Evolutionary conservation across 202 grass and related monocot genomes (phyloP), one percentile per base, ranked within the genome.

Genomic region (Saccharum hybrid): DNA sequence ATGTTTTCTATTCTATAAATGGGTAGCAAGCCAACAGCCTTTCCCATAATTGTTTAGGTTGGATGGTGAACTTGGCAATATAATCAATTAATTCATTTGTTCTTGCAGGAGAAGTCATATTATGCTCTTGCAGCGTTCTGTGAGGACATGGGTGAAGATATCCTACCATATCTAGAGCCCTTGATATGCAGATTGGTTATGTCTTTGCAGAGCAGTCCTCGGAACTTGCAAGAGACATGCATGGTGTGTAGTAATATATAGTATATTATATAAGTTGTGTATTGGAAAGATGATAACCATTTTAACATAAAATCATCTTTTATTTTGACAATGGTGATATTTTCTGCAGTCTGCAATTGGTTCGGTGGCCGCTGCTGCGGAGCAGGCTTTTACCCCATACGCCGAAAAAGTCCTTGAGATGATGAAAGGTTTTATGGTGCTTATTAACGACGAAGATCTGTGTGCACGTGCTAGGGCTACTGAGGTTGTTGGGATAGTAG

Each of bases 41-140:
- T 75, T 74, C 41, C 59, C 75, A 42, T 81, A 76, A 54, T 75
- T 31, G 45, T 71, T 74, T 43, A 64, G 42, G 41, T 34, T 43
- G 8, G 1, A 10, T 54, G 11, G 14, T 37, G 66, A 75, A 81
- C 75, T 62, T 72, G 52, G 43, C 16, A 66, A 69, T 19, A 78
- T 28, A 73, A 52, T 40, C 56, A 83, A 70, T 74, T 69, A 83
- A 70, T 74, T 69, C 10, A 67, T 71, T 63, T 45, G 62, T 68
- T 46, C 72, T 88, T 87, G 52, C 86, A 98, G 96, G 96, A 96
- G 86, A 98, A 96, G 81, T 96, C 96, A 43, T 98, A 98, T 84
- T 98, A 98, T 89, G 96, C 96, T 33, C 75, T 98, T 66, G 96
- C 96, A 72, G 93, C 96, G 39, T 98, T 98, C 87, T 98, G 96